A percentile compares a stretch with the other conserved stretches of the same genome.
Conservation (phyloP, 73 alveolate genomes). For the Breviolum minutum region DNA sequence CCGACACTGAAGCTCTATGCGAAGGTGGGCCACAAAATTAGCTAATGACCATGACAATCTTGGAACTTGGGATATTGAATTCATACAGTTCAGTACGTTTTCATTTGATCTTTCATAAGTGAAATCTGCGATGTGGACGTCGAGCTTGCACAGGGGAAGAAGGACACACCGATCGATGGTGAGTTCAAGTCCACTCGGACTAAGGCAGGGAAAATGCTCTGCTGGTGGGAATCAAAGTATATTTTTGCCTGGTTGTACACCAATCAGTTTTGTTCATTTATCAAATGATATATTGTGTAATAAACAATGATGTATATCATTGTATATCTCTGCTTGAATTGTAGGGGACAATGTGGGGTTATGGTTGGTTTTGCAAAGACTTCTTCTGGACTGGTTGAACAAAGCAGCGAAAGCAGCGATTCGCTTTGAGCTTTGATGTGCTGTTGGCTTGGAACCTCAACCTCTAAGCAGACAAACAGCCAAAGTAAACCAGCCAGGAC, state of each 20-base stretch:
- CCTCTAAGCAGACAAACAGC: not conserved
- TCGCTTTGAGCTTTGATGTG: no score
- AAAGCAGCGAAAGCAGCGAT: no score
- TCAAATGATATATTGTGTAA: not conserved
- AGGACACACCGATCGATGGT: conserved; percentile 45
- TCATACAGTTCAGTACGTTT: not conserved
- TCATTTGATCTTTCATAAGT: not conserved
- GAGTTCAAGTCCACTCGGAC: conserved; percentile 85
- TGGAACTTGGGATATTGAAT: no score
- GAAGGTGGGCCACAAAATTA: conserved; percentile 2
- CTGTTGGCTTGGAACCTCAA: not conserved
- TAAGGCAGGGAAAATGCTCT: not conserved
- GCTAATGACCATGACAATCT: not conserved
- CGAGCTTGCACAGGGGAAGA: conserved; percentile 39
- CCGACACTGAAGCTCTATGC: conserved; percentile 93
- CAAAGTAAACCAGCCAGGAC: not conserved
- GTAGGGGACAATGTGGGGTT: no score
- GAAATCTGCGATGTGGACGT: not conserved
- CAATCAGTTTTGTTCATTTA: not conserved
- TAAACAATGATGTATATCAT: not conserved
- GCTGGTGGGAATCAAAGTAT: not conserved
- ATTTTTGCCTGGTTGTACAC: not conserved
- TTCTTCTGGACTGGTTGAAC: no score
- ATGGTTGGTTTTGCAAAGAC: no score
- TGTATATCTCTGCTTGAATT: no score